Evolutionary conservation across 176 grass and related monocot species (phyloP).

Genomic region (Carex pumila): DNA sequence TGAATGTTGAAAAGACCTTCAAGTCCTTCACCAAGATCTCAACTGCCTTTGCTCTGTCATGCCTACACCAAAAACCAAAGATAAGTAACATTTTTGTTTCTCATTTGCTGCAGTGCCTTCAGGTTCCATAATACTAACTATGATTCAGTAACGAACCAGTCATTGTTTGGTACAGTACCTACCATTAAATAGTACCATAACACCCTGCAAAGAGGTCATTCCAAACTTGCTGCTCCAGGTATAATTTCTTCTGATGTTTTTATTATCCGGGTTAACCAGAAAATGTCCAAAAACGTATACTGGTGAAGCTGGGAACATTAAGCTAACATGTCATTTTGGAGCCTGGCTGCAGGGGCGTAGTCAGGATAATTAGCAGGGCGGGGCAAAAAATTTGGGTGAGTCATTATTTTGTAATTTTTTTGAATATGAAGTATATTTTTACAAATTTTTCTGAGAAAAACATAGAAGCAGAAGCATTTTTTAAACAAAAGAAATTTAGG

Average conservation of each 20-base stretch:
- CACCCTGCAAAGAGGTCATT: not conserved
- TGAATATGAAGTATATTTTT: too few species aligned
- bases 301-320: not conserved
- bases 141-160: not conserved
- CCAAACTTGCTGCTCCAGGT: not conserved
- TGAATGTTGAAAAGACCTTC: conserved; percentile 97
- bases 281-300: not conserved
- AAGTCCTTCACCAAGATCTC: conserved; percentile 96
- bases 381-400: too few species aligned
- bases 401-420: too few species aligned
- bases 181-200: not conserved
- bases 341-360: not conserved
- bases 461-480: too few species aligned
- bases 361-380: too few species aligned
- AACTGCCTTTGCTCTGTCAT: conserved; percentile 92
- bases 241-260: not conserved
- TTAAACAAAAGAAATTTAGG: too few species aligned
- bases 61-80: conserved; percentile 37
- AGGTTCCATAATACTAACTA: not conserved
- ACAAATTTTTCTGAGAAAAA: too few species aligned
- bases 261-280: not conserved
- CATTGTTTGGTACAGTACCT: not conserved
- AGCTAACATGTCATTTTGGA: not conserved
- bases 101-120: not conserved
- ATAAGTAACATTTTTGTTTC: not conserved